Evolutionary conservation across 768 basidiomycete species (phyloP).

Genomic region (Rubroboletus satanas): DNA sequence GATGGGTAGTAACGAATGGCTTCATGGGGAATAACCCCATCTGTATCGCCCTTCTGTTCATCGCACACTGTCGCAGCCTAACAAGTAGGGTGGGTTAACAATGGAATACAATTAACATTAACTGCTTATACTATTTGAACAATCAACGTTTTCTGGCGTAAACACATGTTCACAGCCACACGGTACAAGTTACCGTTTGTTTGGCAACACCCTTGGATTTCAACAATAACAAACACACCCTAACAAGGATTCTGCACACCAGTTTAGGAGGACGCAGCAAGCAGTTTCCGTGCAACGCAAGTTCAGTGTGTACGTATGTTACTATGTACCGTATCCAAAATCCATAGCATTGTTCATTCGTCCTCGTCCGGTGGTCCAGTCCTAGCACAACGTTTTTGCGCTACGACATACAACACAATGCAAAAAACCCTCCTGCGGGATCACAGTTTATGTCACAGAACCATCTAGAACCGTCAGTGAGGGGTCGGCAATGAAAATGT

Average conservation of each 20-base stretch:
- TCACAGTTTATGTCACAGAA: conserved; percentile 13
- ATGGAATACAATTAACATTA: neutral
- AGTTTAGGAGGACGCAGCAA: neutral
- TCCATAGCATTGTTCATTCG: conserved; percentile 15
- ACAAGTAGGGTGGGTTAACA: neutral
- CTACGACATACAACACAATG: conserved; percentile 3
- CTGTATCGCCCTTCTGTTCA: neutral
- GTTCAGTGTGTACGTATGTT: neutral
- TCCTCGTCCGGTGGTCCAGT: neutral
- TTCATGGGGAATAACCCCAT: no score
- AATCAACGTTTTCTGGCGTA: neutral
- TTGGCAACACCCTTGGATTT: conserved; percentile 10
- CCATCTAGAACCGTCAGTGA: neutral
- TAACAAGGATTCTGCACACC: neutral
- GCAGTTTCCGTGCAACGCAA: neutral
- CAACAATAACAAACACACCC: conserved; percentile 16
- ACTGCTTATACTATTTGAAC: neutral
- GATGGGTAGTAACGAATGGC: neutral
- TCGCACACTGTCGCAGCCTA: neutral
- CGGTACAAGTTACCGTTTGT: neutral
- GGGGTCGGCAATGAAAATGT: conserved; percentile 40
- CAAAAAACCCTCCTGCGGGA: neutral
- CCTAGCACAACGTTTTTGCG: neutral
- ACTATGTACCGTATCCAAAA: conserved; percentile 17
- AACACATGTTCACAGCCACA: neutral